Conservation (phyloP, 805 yeast species). For the Hanseniaspora clermontiae region DNA sequence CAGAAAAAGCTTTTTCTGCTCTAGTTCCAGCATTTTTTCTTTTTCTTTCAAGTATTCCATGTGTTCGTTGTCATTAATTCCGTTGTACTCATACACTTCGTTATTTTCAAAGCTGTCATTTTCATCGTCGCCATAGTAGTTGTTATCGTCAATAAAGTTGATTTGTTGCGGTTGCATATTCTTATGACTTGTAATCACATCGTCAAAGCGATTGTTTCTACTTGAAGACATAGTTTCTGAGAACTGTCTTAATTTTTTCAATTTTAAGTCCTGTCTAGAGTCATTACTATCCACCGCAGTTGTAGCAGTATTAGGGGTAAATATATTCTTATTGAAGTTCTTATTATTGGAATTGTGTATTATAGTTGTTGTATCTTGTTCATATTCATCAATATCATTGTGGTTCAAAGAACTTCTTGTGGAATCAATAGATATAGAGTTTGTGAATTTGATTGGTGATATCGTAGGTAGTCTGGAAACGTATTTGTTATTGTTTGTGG, state of each 20-base stretch:
- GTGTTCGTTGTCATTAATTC: neutral
- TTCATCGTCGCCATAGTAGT: neutral
- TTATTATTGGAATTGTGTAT: neutral
- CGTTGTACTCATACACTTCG: neutral
- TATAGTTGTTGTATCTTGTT: conserved; percentile 8
- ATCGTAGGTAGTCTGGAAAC: conserved; percentile 3
- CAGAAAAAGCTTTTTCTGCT: conserved; percentile 1
- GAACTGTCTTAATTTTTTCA: conserved; percentile 9
- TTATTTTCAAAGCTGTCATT: neutral
- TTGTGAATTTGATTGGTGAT: conserved; percentile 5
- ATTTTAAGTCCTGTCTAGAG: neutral
- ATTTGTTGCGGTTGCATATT: neutral
- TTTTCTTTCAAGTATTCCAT: neutral
- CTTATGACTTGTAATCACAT: neutral
- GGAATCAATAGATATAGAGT: neutral
- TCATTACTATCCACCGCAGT: conserved; percentile 12
- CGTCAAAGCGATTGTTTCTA: neutral
- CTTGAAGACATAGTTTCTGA: neutral
- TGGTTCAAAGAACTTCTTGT: neutral
- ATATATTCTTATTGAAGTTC: neutral
- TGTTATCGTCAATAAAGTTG: conserved; percentile 2
- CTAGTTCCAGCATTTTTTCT: neutral
- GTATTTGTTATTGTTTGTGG: conserved; percentile 3
- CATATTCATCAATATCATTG: conserved; percentile 3
- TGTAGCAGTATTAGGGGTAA: conserved; percentile 9